Evolutionary conservation across 441 rosid species (phyloP).

Genomic region (Brassica hybrid): DNA sequence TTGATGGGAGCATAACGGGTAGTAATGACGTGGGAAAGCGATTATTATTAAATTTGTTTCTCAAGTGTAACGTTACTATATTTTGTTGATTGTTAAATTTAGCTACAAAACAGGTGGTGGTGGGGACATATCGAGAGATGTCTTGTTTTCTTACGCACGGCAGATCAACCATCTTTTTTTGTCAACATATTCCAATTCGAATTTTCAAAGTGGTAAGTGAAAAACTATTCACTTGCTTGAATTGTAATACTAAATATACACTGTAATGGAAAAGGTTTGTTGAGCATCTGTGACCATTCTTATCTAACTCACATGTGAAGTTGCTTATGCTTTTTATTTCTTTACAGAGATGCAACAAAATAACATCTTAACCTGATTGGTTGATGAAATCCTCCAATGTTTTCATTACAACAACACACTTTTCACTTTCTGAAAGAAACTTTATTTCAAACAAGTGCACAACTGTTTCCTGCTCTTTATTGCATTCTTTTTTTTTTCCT

Average conservation of each 20-base stretch:
- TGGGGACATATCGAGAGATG: slow-evolving; percentile 31
- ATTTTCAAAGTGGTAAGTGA: slow-evolving; percentile 16
- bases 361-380: not conserved
- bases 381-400: slow-evolving; percentile 1
- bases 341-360: slow-evolving; percentile 5
- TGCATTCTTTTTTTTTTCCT: not conserved
- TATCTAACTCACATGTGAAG: too few species aligned
- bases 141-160: slow-evolving; percentile 22
- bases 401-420: not conserved
- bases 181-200: slow-evolving; percentile 29
- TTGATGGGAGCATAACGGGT: not conserved
- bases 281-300: too few species aligned
- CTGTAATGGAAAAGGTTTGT: too few species aligned
- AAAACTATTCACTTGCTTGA: slow-evolving; percentile 13
- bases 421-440: slow-evolving; percentile 15
- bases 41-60: not conserved
- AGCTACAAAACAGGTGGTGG: slow-evolving; percentile 36
- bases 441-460: slow-evolving; percentile 35
- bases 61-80: too few species aligned
- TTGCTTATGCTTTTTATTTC: too few species aligned
- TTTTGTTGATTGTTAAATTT: not conserved
- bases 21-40: slow-evolving; percentile 39
- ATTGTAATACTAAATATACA: not conserved
- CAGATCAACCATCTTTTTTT: slow-evolving; percentile 10
- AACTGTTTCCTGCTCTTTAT: slow-evolving; percentile 30